Evolutionary conservation across 2,329 filamentous ascomycete species (phyloP).

Genomic region (Ophiostoma perfectum): DNA sequence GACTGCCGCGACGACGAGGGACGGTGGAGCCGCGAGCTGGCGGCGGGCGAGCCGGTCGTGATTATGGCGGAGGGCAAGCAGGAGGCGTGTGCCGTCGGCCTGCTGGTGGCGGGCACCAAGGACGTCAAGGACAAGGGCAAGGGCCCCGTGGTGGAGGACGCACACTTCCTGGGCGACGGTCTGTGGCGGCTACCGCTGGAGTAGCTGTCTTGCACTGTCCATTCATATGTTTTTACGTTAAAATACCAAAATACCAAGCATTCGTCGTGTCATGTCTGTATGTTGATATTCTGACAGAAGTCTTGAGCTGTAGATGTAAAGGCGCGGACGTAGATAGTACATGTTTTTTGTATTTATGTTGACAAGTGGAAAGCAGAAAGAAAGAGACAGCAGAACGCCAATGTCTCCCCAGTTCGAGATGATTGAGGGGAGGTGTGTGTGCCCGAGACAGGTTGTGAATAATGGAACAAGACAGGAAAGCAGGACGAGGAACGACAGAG

Average conservation of each 20-base stretch:
- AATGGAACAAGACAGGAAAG: too few relatives aligned
- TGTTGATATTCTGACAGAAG: too few relatives aligned
- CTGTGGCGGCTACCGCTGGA: slow-evolving; percentile 68
- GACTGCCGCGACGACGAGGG: slow-evolving; percentile 44
- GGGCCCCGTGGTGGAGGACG: slow-evolving; percentile 87
- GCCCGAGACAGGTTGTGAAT: not conserved
- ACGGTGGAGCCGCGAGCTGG: slow-evolving; percentile 61
- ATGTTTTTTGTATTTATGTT: slow-evolving; percentile 6
- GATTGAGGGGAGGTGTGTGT: slow-evolving; percentile 1
- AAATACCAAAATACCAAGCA: slow-evolving; percentile 11
- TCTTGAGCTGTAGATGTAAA: not conserved
- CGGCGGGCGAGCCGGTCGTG: slow-evolving; percentile 77
- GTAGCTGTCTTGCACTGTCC: slow-evolving; percentile 28
- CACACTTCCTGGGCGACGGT: slow-evolving; percentile 90
- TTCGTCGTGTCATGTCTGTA: not conserved
- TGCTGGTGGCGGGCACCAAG: slow-evolving; percentile 75
- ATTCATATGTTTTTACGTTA: not conserved
- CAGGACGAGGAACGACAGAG: not conserved
- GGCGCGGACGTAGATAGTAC: not conserved
- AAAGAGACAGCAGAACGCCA: slow-evolving; percentile 9
- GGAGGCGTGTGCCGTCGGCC: slow-evolving; percentile 81
- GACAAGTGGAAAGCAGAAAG: slow-evolving; percentile 10
- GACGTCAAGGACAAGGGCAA: slow-evolving; percentile 94
- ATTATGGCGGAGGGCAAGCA: slow-evolving; percentile 91
- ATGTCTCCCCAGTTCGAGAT: slow-evolving; percentile 5